Evolutionary conservation across 2,329 filamentous ascomycete genomes (phyloP), one percentile per base, ranked within the genome.

Genomic region (Penicillium sp.): DNA sequence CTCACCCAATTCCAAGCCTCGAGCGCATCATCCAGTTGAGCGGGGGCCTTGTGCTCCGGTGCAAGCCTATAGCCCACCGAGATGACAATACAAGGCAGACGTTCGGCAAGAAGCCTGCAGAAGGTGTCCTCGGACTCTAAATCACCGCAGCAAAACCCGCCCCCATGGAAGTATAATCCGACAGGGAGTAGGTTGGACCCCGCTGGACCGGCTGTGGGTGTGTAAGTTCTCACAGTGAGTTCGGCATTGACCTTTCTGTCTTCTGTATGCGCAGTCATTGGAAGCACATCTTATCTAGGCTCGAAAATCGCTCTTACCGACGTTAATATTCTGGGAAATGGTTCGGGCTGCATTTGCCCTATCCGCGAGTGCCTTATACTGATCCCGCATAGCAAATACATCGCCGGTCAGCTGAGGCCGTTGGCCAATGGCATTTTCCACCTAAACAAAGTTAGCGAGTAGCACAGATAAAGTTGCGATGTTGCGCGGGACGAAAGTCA

Each of bases 121-220:
- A 74, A 68, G 6, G 68, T 66, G 61, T 78, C 75, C 65, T 79
- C 76, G 10, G 69, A 68, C 58, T 78, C 71, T 30, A 79, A 66
- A 64, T 75, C 70, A 17, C 77, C 77, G 7, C 68, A 68, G 51
- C 74, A 67, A 57, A 66, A 79, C 2, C 77, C 76, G 30, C 77
- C 77, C 42, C 76, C 77, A 59, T 78, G 75, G 53, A 63, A 71
- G 63, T 73, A 79, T 8, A 79, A 67, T 30, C 72, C 72, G 35
- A 77, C 61, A 6, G 77, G 76, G 19, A 78, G 65, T 49, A 26
- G 37, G 38, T 42, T 47, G 17, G 37, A 56, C 47, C 38, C 35
- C 19, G 37, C 37, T 42, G 9, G 40, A 15, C 6, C 19, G 19
- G 42, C 19, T 44, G 42, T 44, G 19, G 42, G 42, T 24, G 42